These are phyloP conservation scores for Phyllostachys edulis DNA, from an alignment of 176 grass and related monocot species.

Conservation along the genomic window DNA sequence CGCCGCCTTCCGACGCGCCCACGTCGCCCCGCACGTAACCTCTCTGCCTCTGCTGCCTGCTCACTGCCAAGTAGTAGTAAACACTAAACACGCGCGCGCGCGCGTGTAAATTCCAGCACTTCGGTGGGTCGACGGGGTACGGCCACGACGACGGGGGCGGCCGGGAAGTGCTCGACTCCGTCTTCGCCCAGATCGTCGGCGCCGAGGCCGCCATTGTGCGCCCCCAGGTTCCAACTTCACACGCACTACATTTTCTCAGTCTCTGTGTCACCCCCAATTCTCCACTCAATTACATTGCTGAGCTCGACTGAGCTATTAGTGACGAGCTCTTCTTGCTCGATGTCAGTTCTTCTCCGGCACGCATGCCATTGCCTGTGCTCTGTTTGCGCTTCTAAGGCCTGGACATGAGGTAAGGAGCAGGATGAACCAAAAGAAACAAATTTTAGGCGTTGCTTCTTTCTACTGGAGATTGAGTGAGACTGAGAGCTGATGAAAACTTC, in stretches of 20 bases:
- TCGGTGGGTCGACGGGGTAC: conserved; percentile 84
- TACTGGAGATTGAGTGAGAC: not conserved
- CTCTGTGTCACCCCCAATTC: not conserved
- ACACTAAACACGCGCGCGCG: not conserved
- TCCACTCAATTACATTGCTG: not conserved
- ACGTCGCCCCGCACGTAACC: conserved; percentile 70
- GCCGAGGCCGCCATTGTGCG: conserved; percentile 95
- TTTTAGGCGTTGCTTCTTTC: conserved; percentile 7
- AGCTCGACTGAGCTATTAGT: not conserved
- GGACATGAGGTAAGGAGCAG: conserved; percentile 61
- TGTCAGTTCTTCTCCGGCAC: conserved; percentile 88
- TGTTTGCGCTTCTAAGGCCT: conserved; percentile 84
- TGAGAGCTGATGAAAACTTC: conserved; percentile 8
- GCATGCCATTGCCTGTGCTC: conserved; percentile 82
- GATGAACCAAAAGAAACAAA: not conserved
- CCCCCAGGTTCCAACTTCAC: conserved; percentile 52
- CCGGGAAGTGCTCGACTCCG: conserved; percentile 68
- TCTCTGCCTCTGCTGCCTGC: not conserved
- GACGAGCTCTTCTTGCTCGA: not conserved
- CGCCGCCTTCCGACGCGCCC: conserved; percentile 63
- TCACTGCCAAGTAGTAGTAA: not conserved
- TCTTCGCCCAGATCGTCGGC: conserved; percentile 72
- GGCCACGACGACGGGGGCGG: conserved; percentile 92
- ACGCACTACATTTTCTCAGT: not conserved
- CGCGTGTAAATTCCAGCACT: conserved; percentile 54